phyloP scores from a whole-genome alignment of 1,284 basidiomycete genomes.

The Coriolopsis trogii region DNA sequence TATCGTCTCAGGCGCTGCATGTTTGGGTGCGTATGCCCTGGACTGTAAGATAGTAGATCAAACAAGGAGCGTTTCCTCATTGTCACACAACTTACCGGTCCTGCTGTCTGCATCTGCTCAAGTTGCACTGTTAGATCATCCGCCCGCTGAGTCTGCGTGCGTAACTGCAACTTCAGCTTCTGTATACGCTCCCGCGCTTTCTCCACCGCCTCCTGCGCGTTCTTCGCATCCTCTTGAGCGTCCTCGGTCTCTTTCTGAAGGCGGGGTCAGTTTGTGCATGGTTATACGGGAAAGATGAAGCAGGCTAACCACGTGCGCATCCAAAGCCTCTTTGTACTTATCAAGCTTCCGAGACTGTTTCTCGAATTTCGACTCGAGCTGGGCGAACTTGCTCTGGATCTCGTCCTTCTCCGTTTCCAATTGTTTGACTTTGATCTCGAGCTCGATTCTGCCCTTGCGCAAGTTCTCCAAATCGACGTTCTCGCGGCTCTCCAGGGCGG shows the following conservation, averaged over 20 bases:
- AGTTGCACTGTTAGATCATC: constrained; percentile 15
- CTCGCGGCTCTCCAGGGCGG: constrained; percentile 64
- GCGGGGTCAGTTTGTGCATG: not conserved
- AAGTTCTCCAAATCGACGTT: constrained; percentile 57
- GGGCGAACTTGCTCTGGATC: constrained; percentile 31
- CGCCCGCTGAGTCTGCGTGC: constrained; percentile 31
- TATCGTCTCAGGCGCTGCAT: not conserved
- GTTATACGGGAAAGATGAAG: not conserved
- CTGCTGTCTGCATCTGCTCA: not conserved
- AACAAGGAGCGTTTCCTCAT: no score
- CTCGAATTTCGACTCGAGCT: constrained; percentile 25
- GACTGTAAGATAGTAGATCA: not conserved
- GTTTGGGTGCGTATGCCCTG: not conserved
- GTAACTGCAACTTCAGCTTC: constrained; percentile 46
- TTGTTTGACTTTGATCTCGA: constrained; percentile 57
- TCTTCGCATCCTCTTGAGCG: constrained; percentile 35
- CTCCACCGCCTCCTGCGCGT: constrained; percentile 34
- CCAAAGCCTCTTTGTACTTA: constrained; percentile 27
- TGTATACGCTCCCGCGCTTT: constrained; percentile 39
- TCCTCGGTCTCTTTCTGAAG: constrained; percentile 37
- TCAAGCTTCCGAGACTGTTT: constrained; percentile 28
- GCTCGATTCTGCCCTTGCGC: constrained; percentile 55
- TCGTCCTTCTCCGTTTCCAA: constrained; percentile 46
- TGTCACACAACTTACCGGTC: no score
- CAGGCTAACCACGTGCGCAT: constrained; percentile 18